These are phyloP conservation scores for Odontarrhena argentea DNA, from an alignment of 345 rosid genomes.

Conservation along the genomic window DNA sequence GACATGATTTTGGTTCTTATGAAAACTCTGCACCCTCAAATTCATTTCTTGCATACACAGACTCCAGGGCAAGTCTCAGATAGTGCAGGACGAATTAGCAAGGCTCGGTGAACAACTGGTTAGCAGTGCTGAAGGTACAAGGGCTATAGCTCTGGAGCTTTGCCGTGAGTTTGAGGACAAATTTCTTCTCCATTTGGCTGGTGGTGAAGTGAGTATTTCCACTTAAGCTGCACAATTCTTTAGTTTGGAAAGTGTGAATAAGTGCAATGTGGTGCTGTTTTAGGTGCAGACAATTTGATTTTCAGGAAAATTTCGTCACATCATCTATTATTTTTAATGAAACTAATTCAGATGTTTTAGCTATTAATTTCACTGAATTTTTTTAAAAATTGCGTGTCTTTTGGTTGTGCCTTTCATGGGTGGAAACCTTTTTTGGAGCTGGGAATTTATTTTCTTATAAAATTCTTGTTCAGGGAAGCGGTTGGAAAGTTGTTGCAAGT, in stretches of 20 bases:
- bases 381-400: slow-evolving; percentile 17
- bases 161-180: slow-evolving; percentile 97
- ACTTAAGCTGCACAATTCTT: background rate
- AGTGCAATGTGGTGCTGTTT: background rate
- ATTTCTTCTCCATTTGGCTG: slow-evolving; percentile 79
- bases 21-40: slow-evolving; percentile 49
- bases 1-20: slow-evolving; percentile 22
- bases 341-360: background rate
- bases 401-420: slow-evolving; percentile 17
- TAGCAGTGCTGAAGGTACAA: slow-evolving; percentile 85
- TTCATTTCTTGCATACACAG: slow-evolving; percentile 74
- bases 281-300: too few relatives aligned
- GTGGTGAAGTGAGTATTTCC: slow-evolving; percentile 80
- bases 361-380: background rate
- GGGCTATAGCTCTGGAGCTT: slow-evolving; percentile 89
- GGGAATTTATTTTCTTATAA: slow-evolving; percentile 3
- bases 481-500: slow-evolving; percentile 95
- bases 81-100: slow-evolving; percentile 81
- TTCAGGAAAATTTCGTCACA: slow-evolving; percentile 5
- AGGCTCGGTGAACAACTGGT: slow-evolving; percentile 93
- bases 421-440: slow-evolving; percentile 5
- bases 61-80: slow-evolving; percentile 94
- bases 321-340: background rate
- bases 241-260: slow-evolving; percentile 2
- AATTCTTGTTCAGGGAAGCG: slow-evolving; percentile 69